These are phyloP conservation scores for Bigelowiella natans DNA, from an alignment of 78 protist genomes.

Conservation along the genomic window DNA sequence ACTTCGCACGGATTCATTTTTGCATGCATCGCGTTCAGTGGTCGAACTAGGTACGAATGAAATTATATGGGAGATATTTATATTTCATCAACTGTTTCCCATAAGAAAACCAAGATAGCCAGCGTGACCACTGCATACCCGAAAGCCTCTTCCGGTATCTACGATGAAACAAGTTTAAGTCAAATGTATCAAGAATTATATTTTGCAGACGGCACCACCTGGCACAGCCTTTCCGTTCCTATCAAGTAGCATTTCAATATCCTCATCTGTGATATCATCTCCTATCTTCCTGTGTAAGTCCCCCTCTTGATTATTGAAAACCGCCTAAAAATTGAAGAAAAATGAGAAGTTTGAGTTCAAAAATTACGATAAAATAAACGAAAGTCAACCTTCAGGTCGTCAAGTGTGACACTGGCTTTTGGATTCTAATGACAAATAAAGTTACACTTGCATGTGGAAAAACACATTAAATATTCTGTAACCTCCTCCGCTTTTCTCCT, in stretches of 20 bases:
- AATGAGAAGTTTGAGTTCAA: not conserved
- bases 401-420: not conserved
- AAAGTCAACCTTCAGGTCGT: not conserved
- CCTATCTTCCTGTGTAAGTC: not conserved
- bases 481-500: not conserved
- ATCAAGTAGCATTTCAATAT: not conserved
- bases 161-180: not conserved
- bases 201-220: not conserved
- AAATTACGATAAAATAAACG: not conserved
- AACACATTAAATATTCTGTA: too few relatives aligned
- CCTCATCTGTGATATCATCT: not conserved
- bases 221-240: not conserved
- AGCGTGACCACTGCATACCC: not conserved
- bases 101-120: not conserved
- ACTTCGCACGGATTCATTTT: too few relatives aligned
- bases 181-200: not conserved
- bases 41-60: too few relatives aligned
- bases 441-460: too few relatives aligned
- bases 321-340: not conserved
- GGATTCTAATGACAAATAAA: too few relatives aligned
- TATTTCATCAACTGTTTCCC: not conserved
- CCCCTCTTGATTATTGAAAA: not conserved
- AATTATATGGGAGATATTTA: too few relatives aligned
- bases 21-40: too few relatives aligned
- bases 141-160: not conserved